These are phyloP conservation scores for Apiotrichum sp. DNA, from an alignment of 1,284 basidiomycete species.

Conservation along the genomic window DNA sequence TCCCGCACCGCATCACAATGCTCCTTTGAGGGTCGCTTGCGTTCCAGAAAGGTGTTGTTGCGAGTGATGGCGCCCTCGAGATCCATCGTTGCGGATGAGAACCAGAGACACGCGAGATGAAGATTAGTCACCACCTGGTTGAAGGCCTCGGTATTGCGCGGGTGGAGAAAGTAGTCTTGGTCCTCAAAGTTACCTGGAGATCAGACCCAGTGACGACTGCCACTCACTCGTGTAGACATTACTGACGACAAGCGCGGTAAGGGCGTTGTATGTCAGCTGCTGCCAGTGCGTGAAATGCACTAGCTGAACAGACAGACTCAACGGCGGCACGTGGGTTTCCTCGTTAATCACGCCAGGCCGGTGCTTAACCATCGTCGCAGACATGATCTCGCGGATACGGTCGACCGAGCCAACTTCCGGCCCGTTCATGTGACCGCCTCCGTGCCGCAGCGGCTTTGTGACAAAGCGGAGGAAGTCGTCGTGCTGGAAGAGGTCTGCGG, in stretches of 20 bases:
- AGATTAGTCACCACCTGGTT: slow-evolving; percentile 39
- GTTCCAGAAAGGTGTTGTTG: slow-evolving; percentile 17
- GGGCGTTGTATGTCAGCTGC: slow-evolving; percentile 70
- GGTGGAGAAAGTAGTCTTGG: slow-evolving; percentile 44
- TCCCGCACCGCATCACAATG: slow-evolving; percentile 22
- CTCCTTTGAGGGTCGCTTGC: slow-evolving; percentile 6
- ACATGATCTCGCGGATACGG: slow-evolving; percentile 64
- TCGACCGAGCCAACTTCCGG: slow-evolving; percentile 60
- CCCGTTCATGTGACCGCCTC: slow-evolving; percentile 37
- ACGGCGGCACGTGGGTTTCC: slow-evolving; percentile 60
- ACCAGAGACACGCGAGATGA: slow-evolving; percentile 41
- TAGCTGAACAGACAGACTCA: slow-evolving; percentile 56
- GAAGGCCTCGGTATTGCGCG: slow-evolving; percentile 29
- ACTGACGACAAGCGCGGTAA: slow-evolving; percentile 65
- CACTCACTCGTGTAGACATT: slow-evolving; percentile 58
- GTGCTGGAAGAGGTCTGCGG: slow-evolving; percentile 53
- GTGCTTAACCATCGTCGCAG: slow-evolving; percentile 70
- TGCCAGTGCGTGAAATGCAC: slow-evolving; percentile 64
- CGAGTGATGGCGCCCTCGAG: slow-evolving; percentile 23
- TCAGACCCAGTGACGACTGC: slow-evolving; percentile 40
- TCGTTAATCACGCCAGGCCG: slow-evolving; percentile 64
- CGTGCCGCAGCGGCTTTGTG: slow-evolving; percentile 53
- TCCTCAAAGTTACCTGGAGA: slow-evolving; percentile 22
- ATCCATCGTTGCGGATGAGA: slow-evolving; percentile 28
- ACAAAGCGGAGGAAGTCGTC: slow-evolving; percentile 44